A percentile compares a stretch with the other conserved stretches of the same genome.
Evolutionary conservation across 108 stramenopile genomes (phyloP).

Genomic region (Aureococcus anophagefferens): DNA sequence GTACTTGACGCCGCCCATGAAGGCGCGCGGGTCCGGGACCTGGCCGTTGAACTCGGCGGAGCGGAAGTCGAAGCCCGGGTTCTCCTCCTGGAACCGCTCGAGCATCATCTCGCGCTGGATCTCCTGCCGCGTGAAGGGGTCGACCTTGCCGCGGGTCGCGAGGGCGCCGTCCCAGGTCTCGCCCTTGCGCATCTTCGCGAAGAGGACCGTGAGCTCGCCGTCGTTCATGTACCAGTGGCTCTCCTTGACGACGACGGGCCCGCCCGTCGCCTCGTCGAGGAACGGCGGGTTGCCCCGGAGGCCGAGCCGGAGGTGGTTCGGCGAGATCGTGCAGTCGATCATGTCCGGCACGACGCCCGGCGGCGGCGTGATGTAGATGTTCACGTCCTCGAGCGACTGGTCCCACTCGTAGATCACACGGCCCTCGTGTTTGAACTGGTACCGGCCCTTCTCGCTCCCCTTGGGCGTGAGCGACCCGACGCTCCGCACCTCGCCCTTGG

Average conservation of each 20-base stretch:
- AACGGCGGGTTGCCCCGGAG: conserved; percentile 60
- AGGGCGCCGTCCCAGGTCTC: conserved; percentile 46
- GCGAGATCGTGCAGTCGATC: conserved; percentile 32
- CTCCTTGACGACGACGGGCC: conserved; percentile 65
- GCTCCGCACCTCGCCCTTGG: too few species aligned
- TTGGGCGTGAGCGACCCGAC: too few species aligned
- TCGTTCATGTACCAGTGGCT: conserved; percentile 65
- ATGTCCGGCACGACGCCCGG: conserved; percentile 30
- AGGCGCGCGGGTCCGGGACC: conserved; percentile 84
- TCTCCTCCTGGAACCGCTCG: conserved; percentile 83
- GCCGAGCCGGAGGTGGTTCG: conserved; percentile 22
- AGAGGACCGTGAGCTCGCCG: conserved; percentile 54
- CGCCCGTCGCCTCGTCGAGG: conserved; percentile 69
- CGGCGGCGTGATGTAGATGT: conserved; percentile 62
- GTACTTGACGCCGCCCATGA: conserved; percentile 90
- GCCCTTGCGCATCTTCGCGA: conserved; percentile 54
- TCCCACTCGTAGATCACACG: conserved; percentile 86
- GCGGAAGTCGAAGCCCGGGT: conserved; percentile 95
- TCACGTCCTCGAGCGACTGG: conserved; percentile 81
- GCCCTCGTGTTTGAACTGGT: conserved; percentile 56
- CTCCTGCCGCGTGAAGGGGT: conserved; percentile 60
- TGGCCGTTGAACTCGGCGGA: conserved; percentile 87
- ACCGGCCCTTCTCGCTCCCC: conserved; percentile 39
- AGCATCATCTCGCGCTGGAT: conserved; percentile 78
- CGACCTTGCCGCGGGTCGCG: conserved; percentile 24